Evolutionary conservation across 345 rosid genomes (phyloP).

Genomic region (Lepidium africanum): DNA sequence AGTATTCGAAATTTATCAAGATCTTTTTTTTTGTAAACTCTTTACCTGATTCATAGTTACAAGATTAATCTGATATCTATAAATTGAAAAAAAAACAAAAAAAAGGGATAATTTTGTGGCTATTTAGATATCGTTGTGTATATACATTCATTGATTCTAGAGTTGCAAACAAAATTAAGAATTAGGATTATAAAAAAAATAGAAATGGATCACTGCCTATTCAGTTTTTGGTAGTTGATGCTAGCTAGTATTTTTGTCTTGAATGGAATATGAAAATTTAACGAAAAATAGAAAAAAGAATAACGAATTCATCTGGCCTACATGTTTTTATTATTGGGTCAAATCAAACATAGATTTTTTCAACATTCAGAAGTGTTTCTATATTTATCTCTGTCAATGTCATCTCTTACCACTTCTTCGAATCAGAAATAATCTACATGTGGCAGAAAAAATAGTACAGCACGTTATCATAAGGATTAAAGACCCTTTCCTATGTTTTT

Average conservation of each 20-base stretch:
- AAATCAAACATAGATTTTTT: not conserved
- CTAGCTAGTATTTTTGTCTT: slow-evolving; percentile 13
- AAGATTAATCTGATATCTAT: no score
- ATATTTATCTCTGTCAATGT: not conserved
- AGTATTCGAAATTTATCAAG: no score
- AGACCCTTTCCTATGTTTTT: not conserved
- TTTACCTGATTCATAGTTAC: no score
- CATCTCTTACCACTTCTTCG: not conserved
- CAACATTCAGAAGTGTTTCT: not conserved
- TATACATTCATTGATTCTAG: no score
- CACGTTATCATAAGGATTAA: not conserved
- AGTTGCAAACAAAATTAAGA: no score
- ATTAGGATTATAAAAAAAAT: no score
- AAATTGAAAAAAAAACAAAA: no score
- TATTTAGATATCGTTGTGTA: no score
- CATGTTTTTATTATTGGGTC: slow-evolving; percentile 17
- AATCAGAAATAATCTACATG: no score
- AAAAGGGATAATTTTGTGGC: no score
- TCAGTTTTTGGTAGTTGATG: slow-evolving; percentile 3
- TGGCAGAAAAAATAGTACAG: not conserved
- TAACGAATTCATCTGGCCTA: slow-evolving; percentile 11
- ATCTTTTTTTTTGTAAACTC: no score
- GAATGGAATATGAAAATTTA: not conserved
- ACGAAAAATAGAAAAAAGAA: not conserved
- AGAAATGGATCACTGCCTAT: no score